These are phyloP conservation scores for Barnettozyma sp. DNA, from an alignment of 805 yeast species.

Conservation along the genomic window DNA sequence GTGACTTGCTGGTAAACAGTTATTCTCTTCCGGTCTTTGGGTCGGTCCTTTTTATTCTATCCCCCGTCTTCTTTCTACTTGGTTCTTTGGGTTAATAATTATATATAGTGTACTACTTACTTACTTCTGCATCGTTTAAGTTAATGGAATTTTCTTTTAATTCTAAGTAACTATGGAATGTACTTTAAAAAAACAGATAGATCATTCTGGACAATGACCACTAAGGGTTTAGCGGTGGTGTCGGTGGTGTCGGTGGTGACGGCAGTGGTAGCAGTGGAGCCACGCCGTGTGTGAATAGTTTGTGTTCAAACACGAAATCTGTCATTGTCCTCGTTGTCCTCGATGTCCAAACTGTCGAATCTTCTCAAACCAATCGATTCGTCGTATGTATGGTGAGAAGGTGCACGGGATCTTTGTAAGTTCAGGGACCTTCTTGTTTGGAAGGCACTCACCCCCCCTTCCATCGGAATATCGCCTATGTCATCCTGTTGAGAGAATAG, in stretches of 20 bases:
- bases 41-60: no score
- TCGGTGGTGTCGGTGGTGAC: no score
- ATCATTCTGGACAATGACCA: no score
- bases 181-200: no score
- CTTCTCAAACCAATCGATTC: slow-evolving; percentile 51
- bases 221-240: no score
- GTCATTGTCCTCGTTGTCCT: slow-evolving; percentile 31
- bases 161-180: no score
- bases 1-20: background rate
- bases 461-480: slow-evolving; percentile 69
- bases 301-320: slow-evolving; percentile 23
- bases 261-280: no score
- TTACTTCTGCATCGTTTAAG: slow-evolving; percentile 2
- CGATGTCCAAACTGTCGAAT: slow-evolving; percentile 52
- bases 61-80: no score
- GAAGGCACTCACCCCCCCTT: slow-evolving; percentile 72
- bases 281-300: no score
- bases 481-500: slow-evolving; percentile 43
- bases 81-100: slow-evolving; percentile 7
- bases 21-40: slow-evolving; percentile 2
- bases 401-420: slow-evolving; percentile 36
- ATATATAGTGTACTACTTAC: slow-evolving; percentile 3
- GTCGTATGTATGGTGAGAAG: slow-evolving; percentile 33
- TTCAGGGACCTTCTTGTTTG: slow-evolving; percentile 77
- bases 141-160: slow-evolving; percentile 1